Base-by-base conservation (phyloP, 129 eudicot species). In the Saposhnikovia divaricata region DNA sequence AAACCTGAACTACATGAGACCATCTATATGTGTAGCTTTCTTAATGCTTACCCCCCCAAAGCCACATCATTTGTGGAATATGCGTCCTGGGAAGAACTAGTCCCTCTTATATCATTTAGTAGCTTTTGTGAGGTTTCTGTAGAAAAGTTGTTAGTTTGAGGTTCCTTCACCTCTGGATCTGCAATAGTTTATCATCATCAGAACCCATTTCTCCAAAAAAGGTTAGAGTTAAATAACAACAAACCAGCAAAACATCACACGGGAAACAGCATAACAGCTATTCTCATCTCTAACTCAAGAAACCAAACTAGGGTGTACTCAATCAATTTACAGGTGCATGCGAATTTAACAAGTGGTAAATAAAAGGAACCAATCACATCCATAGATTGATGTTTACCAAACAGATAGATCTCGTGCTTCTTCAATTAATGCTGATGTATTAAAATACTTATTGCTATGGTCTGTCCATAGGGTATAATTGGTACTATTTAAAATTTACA, bases 121-220 rank as follows among this genome's bases (percentile, higher is more conserved):
- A 76, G 48, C 61, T 28, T 40, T 27, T 80, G 53, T 59, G 84
- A 48, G 57, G 82, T 87, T 80, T 86, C 89, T 80, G 78, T 86
- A 69, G 82, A 77, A 83, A 39, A 77, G 46, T 75, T 85, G 46
- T 74, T 28, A 76, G 86, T 73, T 79, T 85, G 86, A 81, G 91
- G 72, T 75, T 76, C 89, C 88, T 84, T 92, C 89, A 85, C 68
- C 90, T 82, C 86, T 86, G 84, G 81, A 87, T 89, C 98, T 93
- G 98, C 98, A 91, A 89, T 80, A 79, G 86, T 82, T 89, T 82
- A 75, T 82, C 81, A 82, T 85, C 82, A 81, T 89, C 75, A 86
- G 86, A 80, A 63, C 44, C 80, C 76, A 63, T 74, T 78, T 73
- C 48, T 28, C 74, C 74, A 42, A 37, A 61, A 38, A 19, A 45